Base-by-base conservation (phyloP, 2,329 filamentous ascomycete genomes). In the Dryadomyces quercivorus region DNA sequence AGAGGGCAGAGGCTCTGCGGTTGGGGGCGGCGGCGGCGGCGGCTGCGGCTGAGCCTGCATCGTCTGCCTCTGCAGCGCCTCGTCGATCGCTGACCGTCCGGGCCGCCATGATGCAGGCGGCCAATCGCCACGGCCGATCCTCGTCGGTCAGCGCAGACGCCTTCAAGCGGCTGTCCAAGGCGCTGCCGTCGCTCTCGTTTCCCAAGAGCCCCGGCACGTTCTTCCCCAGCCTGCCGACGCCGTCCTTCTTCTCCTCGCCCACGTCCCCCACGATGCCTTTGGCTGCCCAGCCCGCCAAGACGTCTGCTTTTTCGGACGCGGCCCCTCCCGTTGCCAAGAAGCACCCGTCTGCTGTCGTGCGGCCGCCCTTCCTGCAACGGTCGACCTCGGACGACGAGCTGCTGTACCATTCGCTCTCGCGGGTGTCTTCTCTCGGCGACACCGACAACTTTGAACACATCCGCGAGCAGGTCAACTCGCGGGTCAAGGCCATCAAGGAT, bases 401-500 rank as follows among this genome's bases (percentile, higher is more conserved):
- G 57, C 75, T 93, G 16, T 85, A 86, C 61, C 82, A 88, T 60
- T 83, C 81, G 5, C 72, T 90, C 2, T 95, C 91, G 0, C 77
- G 83, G 26, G 83, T 86, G 1, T 93, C 90, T 0, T 94, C 89
- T 0, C 75, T 94, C 0, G 91, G 91, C 2, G 88, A 96, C 64
- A 88, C 92, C 62, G 81, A 81, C 43, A 78, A 84, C 47, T 97
- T 93, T 66, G 80, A 86, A 51, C 76, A 93, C 66, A 82, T 95
- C 13, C 81, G 84, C 46, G 86, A 88, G 58, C 88, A 93, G 72
- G 85, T 92, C 60, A 97, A 96, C 63, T 89, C 86, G 61, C 80
- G 92, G 45, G 76, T 93, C 64, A 95, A 95, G 70, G 92, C 92
- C 5, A 87, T 97, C 65, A 86, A 84, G 64, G 91, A 96, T 65